These are phyloP conservation scores for Anthoceros angustus DNA, from an alignment of 225 moss, liverwort and hornwort genomes.

Conservation along the genomic window DNA sequence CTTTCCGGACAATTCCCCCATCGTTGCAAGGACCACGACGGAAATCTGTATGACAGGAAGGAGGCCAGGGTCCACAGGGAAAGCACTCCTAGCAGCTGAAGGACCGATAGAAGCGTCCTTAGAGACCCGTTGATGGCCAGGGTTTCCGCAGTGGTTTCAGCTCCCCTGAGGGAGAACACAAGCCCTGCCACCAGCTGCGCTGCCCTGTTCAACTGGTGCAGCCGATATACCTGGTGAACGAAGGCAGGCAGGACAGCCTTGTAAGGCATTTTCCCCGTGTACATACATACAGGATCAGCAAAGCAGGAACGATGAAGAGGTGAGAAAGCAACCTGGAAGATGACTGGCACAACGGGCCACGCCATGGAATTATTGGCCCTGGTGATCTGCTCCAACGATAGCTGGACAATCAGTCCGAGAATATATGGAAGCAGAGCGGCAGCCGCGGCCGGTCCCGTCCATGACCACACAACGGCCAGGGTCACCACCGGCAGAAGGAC, in stretches of 20 bases:
- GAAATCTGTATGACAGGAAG: slow-evolving; percentile 85
- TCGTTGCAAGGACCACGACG: slow-evolving; percentile 19
- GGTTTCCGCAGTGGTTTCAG: slow-evolving; percentile 84
- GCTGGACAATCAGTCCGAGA: slow-evolving; percentile 55
- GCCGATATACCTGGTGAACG: slow-evolving; percentile 59
- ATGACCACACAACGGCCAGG: slow-evolving; percentile 85
- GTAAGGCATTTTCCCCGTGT: not conserved
- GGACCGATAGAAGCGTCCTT: slow-evolving; percentile 63
- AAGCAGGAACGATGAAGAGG: not conserved
- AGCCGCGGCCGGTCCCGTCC: slow-evolving; percentile 95
- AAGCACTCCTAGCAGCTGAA: slow-evolving; percentile 74
- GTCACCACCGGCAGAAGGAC: slow-evolving; percentile 56
- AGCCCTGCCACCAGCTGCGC: slow-evolving; percentile 96
- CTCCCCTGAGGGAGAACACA: slow-evolving; percentile 74
- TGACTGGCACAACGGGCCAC: slow-evolving; percentile 81
- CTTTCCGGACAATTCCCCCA: not conserved
- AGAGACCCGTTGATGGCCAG: slow-evolving; percentile 86
- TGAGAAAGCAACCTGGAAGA: slow-evolving; percentile 55
- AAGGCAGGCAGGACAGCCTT: not conserved
- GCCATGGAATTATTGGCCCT: slow-evolving; percentile 54
- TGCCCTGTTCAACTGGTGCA: slow-evolving; percentile 93
- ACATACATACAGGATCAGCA: not conserved
- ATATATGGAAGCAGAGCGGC: slow-evolving; percentile 84
- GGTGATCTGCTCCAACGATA: slow-evolving; percentile 54
- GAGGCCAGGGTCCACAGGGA: slow-evolving; percentile 87